Base-by-base conservation (phyloP, 1,284 basidiomycete genomes). In the Mycena citricolor region DNA sequence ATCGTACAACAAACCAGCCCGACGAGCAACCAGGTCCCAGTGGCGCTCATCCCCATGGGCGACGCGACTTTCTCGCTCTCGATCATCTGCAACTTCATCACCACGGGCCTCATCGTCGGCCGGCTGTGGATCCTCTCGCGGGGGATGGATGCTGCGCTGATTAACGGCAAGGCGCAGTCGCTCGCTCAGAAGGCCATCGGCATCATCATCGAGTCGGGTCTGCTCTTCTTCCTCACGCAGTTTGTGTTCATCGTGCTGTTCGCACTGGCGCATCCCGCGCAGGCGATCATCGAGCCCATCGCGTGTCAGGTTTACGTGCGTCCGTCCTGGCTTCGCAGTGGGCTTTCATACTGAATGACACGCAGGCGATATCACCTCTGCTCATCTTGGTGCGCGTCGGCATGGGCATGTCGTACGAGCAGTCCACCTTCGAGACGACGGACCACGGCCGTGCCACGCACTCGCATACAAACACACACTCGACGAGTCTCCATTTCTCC, bases 271-370 rank as follows among this genome's bases (percentile, higher is more conserved):
- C 57, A 62, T 44, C 58, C 62, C 13, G 68, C 70, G 23, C 57
- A 64, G 44, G 62, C 52, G 7, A 59, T 74, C 39, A 47, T 63
- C 14, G 65, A 55, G 11, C 62, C 64, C 24, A 57, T 66, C 38
- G 63, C 65, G n/a, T 62, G 66, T 16, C 69, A 71, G 54, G 57
- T 69, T 26, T 72, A 73, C 39, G 70, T 68, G 41, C 20, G 61
- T n/a, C n/a, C n/a, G n/a, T n/a, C n/a, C n/a, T n/a, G n/a, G n/a
- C n/a, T n/a, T n/a, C n/a, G n/a, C n/a, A n/a, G n/a, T n/a, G n/a
- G n/a, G n/a, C n/a, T n/a, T n/a, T n/a, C n/a, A n/a, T n/a, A n/a
- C n/a, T n/a, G n/a, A n/a, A n/a, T n/a, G n/a, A n/a, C n/a, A n/a
- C n/a, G n/a, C n/a, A n/a, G n/a, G n/a, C n/a, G n/a, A n/a, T n/a